Evolutionary conservation across 345 rosid species (phyloP), one percentile per base, ranked within the genome.

Genomic region (Rhodamnia argentea): DNA sequence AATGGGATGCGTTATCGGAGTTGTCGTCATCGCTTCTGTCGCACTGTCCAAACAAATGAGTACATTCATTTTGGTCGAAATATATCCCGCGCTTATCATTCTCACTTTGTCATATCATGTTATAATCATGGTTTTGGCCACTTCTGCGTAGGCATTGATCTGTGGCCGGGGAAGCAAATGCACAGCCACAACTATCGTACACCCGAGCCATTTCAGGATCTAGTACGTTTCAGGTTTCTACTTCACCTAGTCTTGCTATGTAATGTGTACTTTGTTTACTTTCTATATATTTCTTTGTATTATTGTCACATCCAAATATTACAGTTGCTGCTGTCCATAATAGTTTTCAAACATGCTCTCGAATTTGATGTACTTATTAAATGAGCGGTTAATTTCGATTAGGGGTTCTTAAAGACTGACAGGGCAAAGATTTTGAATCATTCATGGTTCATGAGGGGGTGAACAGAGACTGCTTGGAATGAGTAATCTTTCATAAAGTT

Each of bases 111-210:
- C 54, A 15, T 52, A n/a, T 82, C 22, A 52, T 27, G 54, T 32
- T 32, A 3, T 27, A n/a, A 2, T 32, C 58, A 52, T n/a, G 40
- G 52, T 82, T 52, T 52, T 82, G 37, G 24, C 57, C 58, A 14
- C 54, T 82, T 54, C 58, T 82, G 4, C 89, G 16, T 86, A 95
- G 99, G 99, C 81, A 90, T 95, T 81, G 57, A 90, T 87, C 87
- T 87, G 51, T 97, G 99, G 99, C 99, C 97, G 6, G 99, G 99
- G 86, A 95, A 92, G 89, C 96, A 95, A 89, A 90, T 94, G 88
- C 95, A 97, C 89, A 95, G 99, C 85, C 99, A 96, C 92, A 96
- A 92, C 60, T 96, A 96, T 57, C 94, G 99, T 22, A 55, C 86
- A 81, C 96, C 97, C 0, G 93, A 92, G 82, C 94, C 93, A 13